Base-by-base conservation (phyloP, 768 basidiomycete species). In the Calvatia gigantea region DNA sequence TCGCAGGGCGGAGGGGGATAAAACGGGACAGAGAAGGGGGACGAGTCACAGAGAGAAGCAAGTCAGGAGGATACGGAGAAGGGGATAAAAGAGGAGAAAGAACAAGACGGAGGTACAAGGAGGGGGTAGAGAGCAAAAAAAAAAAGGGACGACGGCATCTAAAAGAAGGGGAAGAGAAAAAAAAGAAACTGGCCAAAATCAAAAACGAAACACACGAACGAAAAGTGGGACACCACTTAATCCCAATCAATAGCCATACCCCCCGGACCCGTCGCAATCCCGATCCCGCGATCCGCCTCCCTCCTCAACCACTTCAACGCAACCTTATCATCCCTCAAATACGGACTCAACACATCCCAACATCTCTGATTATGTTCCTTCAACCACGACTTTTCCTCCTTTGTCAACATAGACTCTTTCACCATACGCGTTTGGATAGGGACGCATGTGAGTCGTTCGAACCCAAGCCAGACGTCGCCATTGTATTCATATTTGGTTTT, bases 381-480 rank as follows among this genome's bases (percentile, higher is more conserved):
- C 46, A 98, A 65, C 96, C 96, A 98, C 52, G 80, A 72, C 59
- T 83, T 87, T 74, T 98, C 94, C 58, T 89, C 87, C 66, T 87
- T 90, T 15, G 87, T 84, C 54, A 98, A 80, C 81, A 97, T 84
- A 48, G 68, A 76, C 44, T 85, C 88, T 65, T 92, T 89, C 49
- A 98, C 86, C 84, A 98, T 89, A 61, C 82, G 79, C 1, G 90
- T 89, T 70, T 94, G 89, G 64, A 98, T 97, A 3, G 96, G 96
- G 8, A 98, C 94, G 72, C 90, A 87, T 2, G 95, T 96, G 62
- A 98, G 75, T 3, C 94, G 86, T 69, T 95, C 91, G 68, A 96
- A 98, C 6, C 87, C 89, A 32, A 93, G 80, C 93, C 93, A 98
- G 23, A 82, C 73, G 62, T 85, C 77, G 25, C 86, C 87, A 58